A percentile compares a stretch with the other conserved stretches of the same genome.
phyloP scores from a whole-genome alignment of 352 stramenopile genomes.

The Pythium folliculosum region DNA sequence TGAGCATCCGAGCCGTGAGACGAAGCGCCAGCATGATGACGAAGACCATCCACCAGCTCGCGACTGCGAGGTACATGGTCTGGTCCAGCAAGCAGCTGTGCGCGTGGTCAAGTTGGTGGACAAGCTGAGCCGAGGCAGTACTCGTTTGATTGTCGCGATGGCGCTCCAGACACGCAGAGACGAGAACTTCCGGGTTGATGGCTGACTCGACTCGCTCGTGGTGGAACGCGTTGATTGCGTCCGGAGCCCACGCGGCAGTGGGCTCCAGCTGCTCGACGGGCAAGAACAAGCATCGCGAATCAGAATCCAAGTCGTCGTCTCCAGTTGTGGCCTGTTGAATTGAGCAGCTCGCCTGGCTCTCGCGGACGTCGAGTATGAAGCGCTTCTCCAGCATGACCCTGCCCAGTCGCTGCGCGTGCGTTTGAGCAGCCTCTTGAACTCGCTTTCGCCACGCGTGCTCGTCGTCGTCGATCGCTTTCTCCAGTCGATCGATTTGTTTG shows the following conservation, averaged over 20 bases:
- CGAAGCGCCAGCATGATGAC: conserved; percentile 49
- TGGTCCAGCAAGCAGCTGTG: conserved; percentile 58
- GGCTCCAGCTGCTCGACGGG: background rate
- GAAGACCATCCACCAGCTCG: conserved; percentile 67
- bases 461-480: conserved; percentile 15
- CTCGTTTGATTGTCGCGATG: background rate
- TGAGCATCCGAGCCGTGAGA: conserved; percentile 46
- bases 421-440: background rate
- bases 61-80: conserved; percentile 53
- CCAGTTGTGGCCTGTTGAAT: background rate
- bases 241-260: conserved; percentile 1
- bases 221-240: conserved; percentile 4
- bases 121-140: background rate
- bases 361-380: conserved; percentile 16
- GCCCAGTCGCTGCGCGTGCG: background rate
- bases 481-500: background rate
- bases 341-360: conserved; percentile 5
- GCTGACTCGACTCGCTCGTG: background rate
- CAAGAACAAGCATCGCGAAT: background rate
- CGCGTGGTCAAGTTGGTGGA: conserved; percentile 32
- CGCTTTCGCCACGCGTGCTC: conserved; percentile 6
- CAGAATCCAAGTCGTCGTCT: background rate
- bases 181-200: background rate
- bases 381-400: conserved; percentile 9
- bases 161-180: conserved; percentile 10